These are phyloP conservation scores for Pseudopediastrum boryanum DNA, from an alignment of 139 green algal genomes.

Conservation along the genomic window DNA sequence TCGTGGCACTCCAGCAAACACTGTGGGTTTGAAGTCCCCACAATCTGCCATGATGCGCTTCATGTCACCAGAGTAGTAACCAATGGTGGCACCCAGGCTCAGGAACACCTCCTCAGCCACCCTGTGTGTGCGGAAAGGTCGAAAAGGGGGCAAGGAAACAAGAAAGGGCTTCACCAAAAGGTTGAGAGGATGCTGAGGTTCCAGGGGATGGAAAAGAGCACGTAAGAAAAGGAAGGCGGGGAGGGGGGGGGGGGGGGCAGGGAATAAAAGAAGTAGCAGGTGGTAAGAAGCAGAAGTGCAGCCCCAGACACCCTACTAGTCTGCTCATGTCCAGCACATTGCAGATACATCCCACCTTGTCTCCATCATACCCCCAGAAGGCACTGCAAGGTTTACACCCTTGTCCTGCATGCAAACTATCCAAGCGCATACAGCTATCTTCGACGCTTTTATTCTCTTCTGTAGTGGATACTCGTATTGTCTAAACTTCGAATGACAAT, in stretches of 20 bases:
- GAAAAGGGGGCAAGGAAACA: background rate
- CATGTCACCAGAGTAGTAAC: conserved; percentile 49
- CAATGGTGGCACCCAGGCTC: conserved; percentile 44
- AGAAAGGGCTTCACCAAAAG: background rate
- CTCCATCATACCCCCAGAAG: too few species aligned
- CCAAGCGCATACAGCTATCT: too few species aligned
- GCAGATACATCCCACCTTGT: too few species aligned
- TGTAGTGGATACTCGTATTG: too few species aligned
- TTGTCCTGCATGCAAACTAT: too few species aligned
- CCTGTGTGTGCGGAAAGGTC: conserved; percentile 26
- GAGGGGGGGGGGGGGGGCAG: background rate
- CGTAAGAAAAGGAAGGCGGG: background rate
- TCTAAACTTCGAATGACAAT: too few species aligned
- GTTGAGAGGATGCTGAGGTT: background rate
- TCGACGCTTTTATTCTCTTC: too few species aligned
- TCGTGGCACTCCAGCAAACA: conserved; percentile 93
- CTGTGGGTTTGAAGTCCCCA: conserved; percentile 75
- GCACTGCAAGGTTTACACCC: too few species aligned
- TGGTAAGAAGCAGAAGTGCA: too few species aligned
- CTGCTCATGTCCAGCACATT: too few species aligned
- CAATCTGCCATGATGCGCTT: conserved; percentile 79
- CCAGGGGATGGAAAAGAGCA: background rate
- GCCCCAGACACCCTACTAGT: too few species aligned
- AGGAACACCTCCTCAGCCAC: conserved; percentile 54
- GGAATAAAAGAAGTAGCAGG: too few species aligned